These are phyloP conservation scores for Monosporascus ibericus DNA, from an alignment of 2,329 filamentous ascomycete genomes.

Conservation along the genomic window DNA sequence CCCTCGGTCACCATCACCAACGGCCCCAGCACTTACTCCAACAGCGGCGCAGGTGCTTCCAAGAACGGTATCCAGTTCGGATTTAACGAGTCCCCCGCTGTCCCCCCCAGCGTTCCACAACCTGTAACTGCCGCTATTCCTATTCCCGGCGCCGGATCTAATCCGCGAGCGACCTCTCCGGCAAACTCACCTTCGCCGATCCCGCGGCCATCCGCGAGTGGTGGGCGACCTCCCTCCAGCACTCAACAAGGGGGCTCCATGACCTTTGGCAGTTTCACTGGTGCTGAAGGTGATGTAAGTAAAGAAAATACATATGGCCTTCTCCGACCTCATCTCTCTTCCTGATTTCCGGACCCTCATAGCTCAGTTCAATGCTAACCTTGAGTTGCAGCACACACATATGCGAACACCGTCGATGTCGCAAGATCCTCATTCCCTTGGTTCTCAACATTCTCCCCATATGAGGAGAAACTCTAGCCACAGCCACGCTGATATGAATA, in stretches of 20 bases:
- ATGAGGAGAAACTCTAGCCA: conserved; percentile 82
- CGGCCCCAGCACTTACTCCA: conserved; percentile 69
- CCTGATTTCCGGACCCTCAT: conserved; percentile 9
- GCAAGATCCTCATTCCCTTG: conserved; percentile 54
- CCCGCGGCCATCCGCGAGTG: conserved; percentile 76
- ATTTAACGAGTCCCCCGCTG: conserved; percentile 63
- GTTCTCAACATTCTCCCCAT: conserved; percentile 62
- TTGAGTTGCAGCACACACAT: conserved; percentile 47
- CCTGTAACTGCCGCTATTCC: conserved; percentile 50
- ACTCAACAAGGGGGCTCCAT: conserved; percentile 61
- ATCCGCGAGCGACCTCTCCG: conserved; percentile 75
- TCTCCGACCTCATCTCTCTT: conserved; percentile 12
- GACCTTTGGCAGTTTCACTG: conserved; percentile 78
- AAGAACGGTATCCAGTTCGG: conserved; percentile 75
- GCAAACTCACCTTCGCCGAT: conserved; percentile 89
- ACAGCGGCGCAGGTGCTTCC: conserved; percentile 61
- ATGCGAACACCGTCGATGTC: conserved; percentile 61
- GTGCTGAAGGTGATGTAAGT: conserved; percentile 75
- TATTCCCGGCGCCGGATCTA: conserved; percentile 54
- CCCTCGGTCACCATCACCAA: conserved; percentile 87
- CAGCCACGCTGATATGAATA: conserved; percentile 54
- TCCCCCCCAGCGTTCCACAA: conserved; percentile 62
- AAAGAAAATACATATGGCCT: conserved; percentile 5
- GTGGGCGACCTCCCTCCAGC: conserved; percentile 76
- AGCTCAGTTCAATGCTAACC: conserved; percentile 16